Percentiles rank a stretch among this genome's conserved stretches.
phyloP scores from a whole-genome alignment of 345 rosid genomes.

The Draba incana region DNA sequence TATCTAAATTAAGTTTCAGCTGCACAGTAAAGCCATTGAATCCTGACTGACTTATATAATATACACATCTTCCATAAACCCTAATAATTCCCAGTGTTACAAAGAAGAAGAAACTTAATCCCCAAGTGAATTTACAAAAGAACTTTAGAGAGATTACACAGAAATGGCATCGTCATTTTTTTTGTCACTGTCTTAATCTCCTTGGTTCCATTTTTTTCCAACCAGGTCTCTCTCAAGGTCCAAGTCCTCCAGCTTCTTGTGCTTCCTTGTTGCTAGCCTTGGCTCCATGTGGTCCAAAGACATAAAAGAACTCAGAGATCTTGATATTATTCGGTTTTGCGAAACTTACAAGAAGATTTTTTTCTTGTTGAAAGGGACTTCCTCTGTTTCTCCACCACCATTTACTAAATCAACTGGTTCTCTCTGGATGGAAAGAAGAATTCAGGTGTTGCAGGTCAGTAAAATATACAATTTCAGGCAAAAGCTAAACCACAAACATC shows the following conservation, averaged over 20 bases:
- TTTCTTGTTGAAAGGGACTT: constrained; percentile 41
- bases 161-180: constrained; percentile 36
- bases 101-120: constrained; percentile 39
- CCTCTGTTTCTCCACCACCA: constrained; percentile 46
- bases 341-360: not conserved
- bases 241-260: constrained; percentile 51
- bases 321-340: not conserved
- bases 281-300: constrained; percentile 60
- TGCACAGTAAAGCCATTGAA: constrained; percentile 39
- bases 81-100: constrained; percentile 2
- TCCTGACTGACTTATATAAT: constrained; percentile 40
- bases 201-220: constrained; percentile 33
- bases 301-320: not conserved
- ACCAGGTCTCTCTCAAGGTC: constrained; percentile 46
- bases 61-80: constrained; percentile 21
- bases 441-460: constrained; percentile 53
- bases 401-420: constrained; percentile 42
- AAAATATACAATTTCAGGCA: not conserved
- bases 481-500: constrained; percentile 1
- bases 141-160: not conserved
- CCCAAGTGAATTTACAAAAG: not conserved
- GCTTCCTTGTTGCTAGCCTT: constrained; percentile 53
- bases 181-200: constrained; percentile 42
- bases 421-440: constrained; percentile 46
- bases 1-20: not conserved